phyloP scores from a whole-genome alignment of 2,329 filamentous ascomycete genomes.

The Blumeriella jaapii region DNA sequence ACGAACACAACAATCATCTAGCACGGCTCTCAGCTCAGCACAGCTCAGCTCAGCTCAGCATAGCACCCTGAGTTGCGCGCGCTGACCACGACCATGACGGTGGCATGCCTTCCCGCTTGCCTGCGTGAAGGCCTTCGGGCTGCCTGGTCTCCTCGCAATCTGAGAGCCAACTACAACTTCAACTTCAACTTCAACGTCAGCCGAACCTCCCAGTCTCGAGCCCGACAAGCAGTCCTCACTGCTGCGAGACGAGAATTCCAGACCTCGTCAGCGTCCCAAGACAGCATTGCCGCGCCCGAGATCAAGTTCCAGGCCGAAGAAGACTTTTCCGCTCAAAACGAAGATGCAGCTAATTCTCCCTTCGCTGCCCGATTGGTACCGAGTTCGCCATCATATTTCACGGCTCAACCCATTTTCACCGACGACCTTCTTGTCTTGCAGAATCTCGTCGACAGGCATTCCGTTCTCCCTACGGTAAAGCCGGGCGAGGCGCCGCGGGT shows the following conservation, averaged over 20 bases:
- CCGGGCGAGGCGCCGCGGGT: slow-evolving; percentile 57
- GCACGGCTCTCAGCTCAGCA: no score
- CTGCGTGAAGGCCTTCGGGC: slow-evolving; percentile 21
- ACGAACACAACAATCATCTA: neutral
- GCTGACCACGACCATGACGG: slow-evolving; percentile 27
- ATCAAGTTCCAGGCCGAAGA: slow-evolving; percentile 30
- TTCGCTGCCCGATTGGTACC: slow-evolving; percentile 67
- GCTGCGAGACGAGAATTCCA: slow-evolving; percentile 20
- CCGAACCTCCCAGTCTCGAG: no score
- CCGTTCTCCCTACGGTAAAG: slow-evolving; percentile 57
- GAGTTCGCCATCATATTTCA: slow-evolving; percentile 88
- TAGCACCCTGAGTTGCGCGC: no score
- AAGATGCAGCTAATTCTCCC: slow-evolving; percentile 28
- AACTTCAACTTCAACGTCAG: no score
- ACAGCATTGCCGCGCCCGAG: slow-evolving; percentile 32
- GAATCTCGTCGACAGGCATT: slow-evolving; percentile 58
- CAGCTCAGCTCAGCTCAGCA: no score
- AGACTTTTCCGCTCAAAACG: slow-evolving; percentile 9
- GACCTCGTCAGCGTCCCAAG: slow-evolving; percentile 22
- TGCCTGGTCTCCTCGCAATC: slow-evolving; percentile 11
- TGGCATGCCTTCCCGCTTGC: slow-evolving; percentile 21
- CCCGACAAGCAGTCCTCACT: no score
- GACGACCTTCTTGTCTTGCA: slow-evolving; percentile 70
- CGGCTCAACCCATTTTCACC: slow-evolving; percentile 71
- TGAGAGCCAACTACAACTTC: slow-evolving; percentile 5